Conservation (phyloP, 1,284 basidiomycete genomes). For the Heterobasidion parviporum region DNA sequence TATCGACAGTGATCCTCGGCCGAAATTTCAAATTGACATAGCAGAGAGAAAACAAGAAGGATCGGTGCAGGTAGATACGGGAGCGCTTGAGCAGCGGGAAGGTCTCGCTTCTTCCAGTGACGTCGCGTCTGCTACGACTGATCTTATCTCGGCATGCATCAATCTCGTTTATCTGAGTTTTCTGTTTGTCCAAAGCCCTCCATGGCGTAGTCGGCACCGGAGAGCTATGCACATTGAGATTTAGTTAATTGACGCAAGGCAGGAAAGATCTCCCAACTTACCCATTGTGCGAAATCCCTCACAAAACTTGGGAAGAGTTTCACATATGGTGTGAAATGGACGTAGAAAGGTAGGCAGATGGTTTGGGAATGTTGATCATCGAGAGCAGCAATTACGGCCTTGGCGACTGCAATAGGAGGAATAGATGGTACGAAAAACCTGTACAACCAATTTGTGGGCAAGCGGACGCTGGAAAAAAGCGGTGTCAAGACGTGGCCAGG, state of each 20-base stretch:
- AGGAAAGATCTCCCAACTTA: slow-evolving; percentile 22
- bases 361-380: slow-evolving; percentile 70
- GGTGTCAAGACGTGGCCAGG: slow-evolving; percentile 71
- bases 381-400: slow-evolving; percentile 70
- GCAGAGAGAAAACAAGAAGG: no score
- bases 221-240: background rate
- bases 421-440: slow-evolving; percentile 73
- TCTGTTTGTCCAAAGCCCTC: slow-evolving; percentile 3
- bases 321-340: slow-evolving; percentile 49
- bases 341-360: slow-evolving; percentile 70
- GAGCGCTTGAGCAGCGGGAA: no score
- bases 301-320: slow-evolving; percentile 61
- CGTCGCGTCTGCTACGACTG: background rate
- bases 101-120: background rate
- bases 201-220: slow-evolving; percentile 13
- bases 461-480: slow-evolving; percentile 56
- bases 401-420: slow-evolving; percentile 67
- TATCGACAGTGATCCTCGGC: no score
- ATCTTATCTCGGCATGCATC: background rate
- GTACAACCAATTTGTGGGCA: slow-evolving; percentile 45
- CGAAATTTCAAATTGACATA: no score
- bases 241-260: background rate
- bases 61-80: no score
- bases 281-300: slow-evolving; percentile 66
- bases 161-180: background rate